A percentile compares a stretch with the other conserved stretches of the same genome.
Conservation (phyloP, 108 stramenopile genomes). For the Heterococcus sp. region DNA sequence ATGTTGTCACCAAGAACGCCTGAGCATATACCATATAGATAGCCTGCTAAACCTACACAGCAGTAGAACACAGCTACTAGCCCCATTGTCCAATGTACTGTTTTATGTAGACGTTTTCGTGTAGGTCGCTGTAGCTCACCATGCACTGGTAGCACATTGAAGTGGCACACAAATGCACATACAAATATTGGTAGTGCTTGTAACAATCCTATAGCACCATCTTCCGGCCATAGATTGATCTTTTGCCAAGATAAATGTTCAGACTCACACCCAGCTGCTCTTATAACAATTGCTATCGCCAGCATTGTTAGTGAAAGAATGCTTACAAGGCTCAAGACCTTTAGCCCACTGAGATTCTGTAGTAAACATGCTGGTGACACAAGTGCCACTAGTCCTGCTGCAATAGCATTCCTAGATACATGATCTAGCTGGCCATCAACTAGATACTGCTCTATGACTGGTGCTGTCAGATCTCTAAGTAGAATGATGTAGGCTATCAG, state of each 20-base stretch:
- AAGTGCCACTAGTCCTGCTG: slow-evolving; percentile 62
- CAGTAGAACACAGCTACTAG: slow-evolving; percentile 73
- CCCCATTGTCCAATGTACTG: slow-evolving; percentile 74
- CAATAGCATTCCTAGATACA: slow-evolving; percentile 65
- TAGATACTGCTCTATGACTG: slow-evolving; percentile 65
- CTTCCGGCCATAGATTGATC: slow-evolving; percentile 42
- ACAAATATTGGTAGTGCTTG: slow-evolving; percentile 82
- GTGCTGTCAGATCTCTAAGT: slow-evolving; percentile 79
- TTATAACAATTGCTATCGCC: slow-evolving; percentile 51
- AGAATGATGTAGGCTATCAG: slow-evolving; percentile 79
- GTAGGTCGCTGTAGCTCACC: slow-evolving; percentile 81
- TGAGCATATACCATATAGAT: slow-evolving; percentile 73
- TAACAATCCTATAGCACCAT: slow-evolving; percentile 61
- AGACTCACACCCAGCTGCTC: slow-evolving; percentile 44
- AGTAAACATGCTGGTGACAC: slow-evolving; percentile 68
- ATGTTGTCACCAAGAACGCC: slow-evolving; percentile 57
- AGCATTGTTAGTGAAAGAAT: slow-evolving; percentile 1
- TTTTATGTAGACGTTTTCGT: slow-evolving; percentile 60
- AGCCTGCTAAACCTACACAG: slow-evolving; percentile 76
- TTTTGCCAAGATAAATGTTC: no score
- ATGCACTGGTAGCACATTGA: slow-evolving; percentile 85
- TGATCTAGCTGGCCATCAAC: slow-evolving; percentile 16
- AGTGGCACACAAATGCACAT: slow-evolving; percentile 88
- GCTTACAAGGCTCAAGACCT: slow-evolving; percentile 14
- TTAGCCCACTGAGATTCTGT: slow-evolving; percentile 70